phyloP scores from a whole-genome alignment of 2,329 filamentous ascomycete genomes.

The Amylocarpus encephaloides region DNA sequence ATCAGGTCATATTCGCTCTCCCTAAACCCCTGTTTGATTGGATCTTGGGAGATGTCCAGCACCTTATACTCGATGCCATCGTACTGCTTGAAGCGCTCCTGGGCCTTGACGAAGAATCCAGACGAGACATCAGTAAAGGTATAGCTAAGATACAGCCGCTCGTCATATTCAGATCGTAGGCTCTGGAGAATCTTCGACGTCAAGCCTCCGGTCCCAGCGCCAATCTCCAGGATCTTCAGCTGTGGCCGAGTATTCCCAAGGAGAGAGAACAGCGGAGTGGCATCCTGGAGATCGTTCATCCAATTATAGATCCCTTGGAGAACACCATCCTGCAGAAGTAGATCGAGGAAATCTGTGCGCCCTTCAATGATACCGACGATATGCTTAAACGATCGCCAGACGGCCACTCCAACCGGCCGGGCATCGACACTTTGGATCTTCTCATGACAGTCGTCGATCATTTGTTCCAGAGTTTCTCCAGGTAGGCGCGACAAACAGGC shows the following conservation, averaged over 20 bases:
- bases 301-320: neutral
- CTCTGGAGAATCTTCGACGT: conserved; percentile 14
- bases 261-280: conserved; percentile 4
- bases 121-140: conserved; percentile 23
- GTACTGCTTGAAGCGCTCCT: conserved; percentile 16
- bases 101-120: conserved; percentile 32
- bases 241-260: conserved; percentile 9
- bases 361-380: neutral
- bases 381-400: neutral
- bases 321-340: neutral
- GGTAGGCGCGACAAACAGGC: neutral
- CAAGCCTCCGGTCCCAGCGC: conserved; percentile 10
- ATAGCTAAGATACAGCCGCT: conserved; percentile 13
- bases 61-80: conserved; percentile 28
- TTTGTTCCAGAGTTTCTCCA: neutral
- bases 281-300: conserved; percentile 6
- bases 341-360: neutral
- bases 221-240: conserved; percentile 20
- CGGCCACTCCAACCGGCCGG: neutral
- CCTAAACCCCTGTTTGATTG: conserved; percentile 32
- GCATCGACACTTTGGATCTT: neutral
- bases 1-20: conserved; percentile 24
- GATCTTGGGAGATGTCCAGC: conserved; percentile 33
- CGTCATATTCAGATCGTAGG: conserved; percentile 8
- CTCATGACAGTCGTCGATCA: neutral